These are phyloP conservation scores for Xylaria polymorpha DNA, from an alignment of 2,329 filamentous ascomycete species.

Conservation along the genomic window DNA sequence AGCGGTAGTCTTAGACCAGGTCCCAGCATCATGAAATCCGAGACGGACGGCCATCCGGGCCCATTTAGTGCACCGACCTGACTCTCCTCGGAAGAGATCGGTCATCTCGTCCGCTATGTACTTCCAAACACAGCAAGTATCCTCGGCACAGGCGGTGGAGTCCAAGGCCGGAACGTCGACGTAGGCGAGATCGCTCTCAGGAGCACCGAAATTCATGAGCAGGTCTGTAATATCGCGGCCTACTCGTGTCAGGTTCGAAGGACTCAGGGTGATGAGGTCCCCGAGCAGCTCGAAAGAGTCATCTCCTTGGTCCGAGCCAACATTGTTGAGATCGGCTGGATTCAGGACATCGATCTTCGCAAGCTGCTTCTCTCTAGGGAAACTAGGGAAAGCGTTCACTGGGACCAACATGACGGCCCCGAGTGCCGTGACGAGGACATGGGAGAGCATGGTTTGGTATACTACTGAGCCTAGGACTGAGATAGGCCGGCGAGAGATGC, in stretches of 20 bases:
- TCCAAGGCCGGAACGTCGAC: constrained; percentile 37
- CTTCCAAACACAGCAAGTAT: constrained; percentile 60
- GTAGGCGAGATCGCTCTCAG: constrained; percentile 42
- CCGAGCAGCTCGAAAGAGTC: constrained; percentile 50
- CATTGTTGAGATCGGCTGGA: constrained; percentile 34
- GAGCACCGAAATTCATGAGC: constrained; percentile 48
- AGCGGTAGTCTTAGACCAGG: constrained; percentile 54
- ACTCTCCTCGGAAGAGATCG: constrained; percentile 51
- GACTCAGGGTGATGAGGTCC: constrained; percentile 52
- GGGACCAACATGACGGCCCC: constrained; percentile 3
- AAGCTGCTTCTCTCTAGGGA: constrained; percentile 35
- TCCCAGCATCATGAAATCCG: constrained; percentile 61
- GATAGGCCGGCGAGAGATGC: neutral
- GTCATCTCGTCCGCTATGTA: constrained; percentile 57
- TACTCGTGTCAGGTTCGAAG: constrained; percentile 50
- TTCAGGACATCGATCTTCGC: constrained; percentile 37
- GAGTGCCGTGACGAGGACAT: constrained; percentile 12
- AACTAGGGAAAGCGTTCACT: constrained; percentile 26
- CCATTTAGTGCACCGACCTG: constrained; percentile 56
- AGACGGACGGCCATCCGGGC: constrained; percentile 60
- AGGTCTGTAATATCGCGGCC: constrained; percentile 55
- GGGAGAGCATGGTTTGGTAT: constrained; percentile 8
- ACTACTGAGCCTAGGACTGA: neutral
- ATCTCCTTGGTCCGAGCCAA: constrained; percentile 29
- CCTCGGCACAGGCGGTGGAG: constrained; percentile 50